Base-by-base conservation (phyloP, 2,329 filamentous ascomycete genomes). In the Fusarium sp. region DNA sequence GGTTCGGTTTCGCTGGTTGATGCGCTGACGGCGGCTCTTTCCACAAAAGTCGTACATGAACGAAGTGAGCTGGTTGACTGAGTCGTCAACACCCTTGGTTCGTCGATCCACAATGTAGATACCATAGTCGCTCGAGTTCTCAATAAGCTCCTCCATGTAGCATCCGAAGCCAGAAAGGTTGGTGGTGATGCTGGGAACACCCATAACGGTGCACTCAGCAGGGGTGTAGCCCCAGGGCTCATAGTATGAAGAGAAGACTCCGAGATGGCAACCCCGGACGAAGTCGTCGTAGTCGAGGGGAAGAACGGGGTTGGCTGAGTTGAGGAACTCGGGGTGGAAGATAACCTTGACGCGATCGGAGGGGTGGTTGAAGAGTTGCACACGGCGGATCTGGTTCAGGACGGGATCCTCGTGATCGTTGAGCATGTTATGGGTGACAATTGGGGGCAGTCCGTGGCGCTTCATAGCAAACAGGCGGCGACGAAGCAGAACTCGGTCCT, bases 141-240 rank as follows among this genome's bases (percentile, higher is more conserved):
- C 95, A 72, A 99, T 98, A 73, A 98, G 84, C 81, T 98, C 96
- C 81, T 99, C 96, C 96, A 99, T 99, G 81, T 99, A 98, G 82
- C 96, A 98, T 51, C 96, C 96, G 77, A 99, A 99, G 21, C 96
- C 96, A 9, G 96, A 98, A 45, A 99, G 84, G 81, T 99, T 99
- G 28, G 95, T 98, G 13, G 96, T 98, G 81, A 99, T 98, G 81
- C 93, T 97, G 44, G 96, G 96, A 42, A 99, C 94, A 75, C 96
- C 96, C 96, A 98, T 98, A 68, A 98, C 96, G 0, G 96, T 98
- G 81, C 96, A 99, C 81, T 98, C 96, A 54, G 96, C 95, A 0
- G 95, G 96, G 4, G 96, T 99, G 82, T 99, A 99, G 46, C 96
- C 96, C 96, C 96, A 99, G 11, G 96, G 96, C 83, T 99, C 96